Percentiles rank a stretch among this genome's conserved stretches.
These are phyloP conservation scores for Flagelloscypha sp. DNA, from an alignment of 768 basidiomycete species.

Conservation along the genomic window DNA sequence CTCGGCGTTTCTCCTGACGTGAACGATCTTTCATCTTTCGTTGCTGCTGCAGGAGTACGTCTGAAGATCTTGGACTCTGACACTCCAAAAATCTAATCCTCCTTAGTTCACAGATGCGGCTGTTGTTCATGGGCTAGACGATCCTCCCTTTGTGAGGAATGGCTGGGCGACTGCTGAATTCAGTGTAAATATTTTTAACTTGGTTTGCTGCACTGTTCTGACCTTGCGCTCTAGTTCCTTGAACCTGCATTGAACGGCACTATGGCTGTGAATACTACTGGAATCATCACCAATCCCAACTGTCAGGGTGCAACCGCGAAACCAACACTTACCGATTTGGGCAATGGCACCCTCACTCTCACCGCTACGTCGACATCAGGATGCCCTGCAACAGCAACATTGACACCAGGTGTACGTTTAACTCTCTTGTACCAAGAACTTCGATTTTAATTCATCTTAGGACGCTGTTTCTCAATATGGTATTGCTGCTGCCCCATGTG, in stretches of 20 bases:
- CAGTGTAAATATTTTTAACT: no score
- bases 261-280: slow-evolving; percentile 44
- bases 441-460: slow-evolving; percentile 13
- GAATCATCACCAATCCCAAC: slow-evolving; percentile 36
- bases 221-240: slow-evolving; percentile 29
- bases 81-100: background rate
- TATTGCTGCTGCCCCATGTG: slow-evolving; percentile 30
- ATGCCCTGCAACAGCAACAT: slow-evolving; percentile 31
- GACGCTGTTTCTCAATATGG: slow-evolving; percentile 40
- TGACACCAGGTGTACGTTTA: slow-evolving; percentile 27
- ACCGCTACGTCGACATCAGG: slow-evolving; percentile 38
- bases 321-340: slow-evolving; percentile 15
- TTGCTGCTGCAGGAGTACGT: slow-evolving; percentile 51
- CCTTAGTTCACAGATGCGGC: slow-evolving; percentile 34
- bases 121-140: slow-evolving; percentile 34
- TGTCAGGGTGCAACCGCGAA: slow-evolving; percentile 33
- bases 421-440: slow-evolving; percentile 1
- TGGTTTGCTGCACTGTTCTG: background rate
- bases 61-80: background rate
- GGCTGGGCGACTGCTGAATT: slow-evolving; percentile 50
- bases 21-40: slow-evolving; percentile 39
- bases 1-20: slow-evolving; percentile 40
- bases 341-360: slow-evolving; percentile 25
- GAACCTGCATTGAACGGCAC: slow-evolving; percentile 42
- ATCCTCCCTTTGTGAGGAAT: slow-evolving; percentile 48